Percentiles rank a stretch among this genome's conserved stretches.
Evolutionary conservation across 75 land plant genomes (phyloP).

Genomic region (Cupressus sempervirens): DNA sequence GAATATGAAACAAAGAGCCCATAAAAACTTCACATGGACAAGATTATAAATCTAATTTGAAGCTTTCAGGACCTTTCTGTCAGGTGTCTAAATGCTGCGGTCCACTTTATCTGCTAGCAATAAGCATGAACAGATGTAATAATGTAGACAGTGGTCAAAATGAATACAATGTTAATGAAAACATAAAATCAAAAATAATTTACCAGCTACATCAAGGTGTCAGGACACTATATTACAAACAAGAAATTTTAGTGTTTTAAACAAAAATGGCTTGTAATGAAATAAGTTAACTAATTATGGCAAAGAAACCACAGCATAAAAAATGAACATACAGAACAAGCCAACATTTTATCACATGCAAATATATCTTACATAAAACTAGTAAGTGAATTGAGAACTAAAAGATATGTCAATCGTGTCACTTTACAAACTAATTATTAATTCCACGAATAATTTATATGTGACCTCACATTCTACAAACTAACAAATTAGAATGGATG

Average conservation of each 20-base stretch:
- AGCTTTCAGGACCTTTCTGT: neutral
- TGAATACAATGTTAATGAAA: neutral
- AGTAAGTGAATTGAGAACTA: neutral
- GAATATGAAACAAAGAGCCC: neutral
- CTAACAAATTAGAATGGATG: neutral
- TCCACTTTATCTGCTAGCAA: neutral
- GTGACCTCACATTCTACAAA: neutral
- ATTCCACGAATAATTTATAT: neutral
- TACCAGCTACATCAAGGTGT: neutral
- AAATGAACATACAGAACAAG: neutral
- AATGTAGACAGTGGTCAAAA: conserved; percentile 1
- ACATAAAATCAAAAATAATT: neutral
- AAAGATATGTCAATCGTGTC: neutral
- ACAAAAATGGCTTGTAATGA: neutral
- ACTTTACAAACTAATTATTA: neutral
- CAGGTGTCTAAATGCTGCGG: neutral
- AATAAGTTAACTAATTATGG: neutral
- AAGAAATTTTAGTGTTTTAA: neutral
- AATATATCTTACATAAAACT: neutral
- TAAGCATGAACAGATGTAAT: neutral
- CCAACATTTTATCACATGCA: neutral
- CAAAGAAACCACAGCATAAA: neutral
- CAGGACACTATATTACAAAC: neutral
- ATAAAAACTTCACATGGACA: neutral
- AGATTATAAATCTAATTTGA: neutral